These are phyloP conservation scores for Fomitiporia mediterranea DNA, from an alignment of 1,284 basidiomycete genomes.

Conservation along the genomic window DNA sequence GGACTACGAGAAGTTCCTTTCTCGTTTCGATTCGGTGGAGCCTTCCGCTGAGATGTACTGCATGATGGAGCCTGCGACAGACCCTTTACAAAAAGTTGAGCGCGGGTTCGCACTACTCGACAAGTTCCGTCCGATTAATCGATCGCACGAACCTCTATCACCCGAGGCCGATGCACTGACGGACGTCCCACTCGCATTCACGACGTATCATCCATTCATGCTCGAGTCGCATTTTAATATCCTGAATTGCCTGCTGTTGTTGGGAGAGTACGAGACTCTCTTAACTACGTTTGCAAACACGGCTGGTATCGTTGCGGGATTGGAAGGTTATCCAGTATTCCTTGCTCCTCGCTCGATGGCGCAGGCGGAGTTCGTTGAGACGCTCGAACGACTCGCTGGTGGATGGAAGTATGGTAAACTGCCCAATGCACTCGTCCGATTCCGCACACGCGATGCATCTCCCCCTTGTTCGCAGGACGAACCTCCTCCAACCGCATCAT, in stretches of 20 bases:
- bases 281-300: conserved; percentile 58
- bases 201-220: conserved; percentile 80
- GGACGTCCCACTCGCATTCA: conserved; percentile 48
- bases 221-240: conserved; percentile 79
- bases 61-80: conserved; percentile 27
- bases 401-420: conserved; percentile 46
- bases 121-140: conserved; percentile 52
- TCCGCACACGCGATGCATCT: conserved; percentile 6
- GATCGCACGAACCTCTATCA: conserved; percentile 28
- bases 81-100: conserved; percentile 50
- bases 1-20: conserved; percentile 75
- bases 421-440: conserved; percentile 7
- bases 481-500: conserved; percentile 6
- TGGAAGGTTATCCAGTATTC: conserved; percentile 83
- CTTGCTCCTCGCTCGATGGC: conserved; percentile 78
- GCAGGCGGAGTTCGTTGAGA: conserved; percentile 78
- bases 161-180: conserved; percentile 27
- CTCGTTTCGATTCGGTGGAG: conserved; percentile 73
- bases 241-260: conserved; percentile 64
- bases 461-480: neutral
- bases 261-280: conserved; percentile 62
- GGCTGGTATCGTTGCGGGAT: conserved; percentile 63
- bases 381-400: conserved; percentile 67
- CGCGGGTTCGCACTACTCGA: conserved; percentile 66
- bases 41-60: conserved; percentile 24